Conservation (phyloP, 495 filamentous ascomycete species). For the Penicillium taxi region DNA sequence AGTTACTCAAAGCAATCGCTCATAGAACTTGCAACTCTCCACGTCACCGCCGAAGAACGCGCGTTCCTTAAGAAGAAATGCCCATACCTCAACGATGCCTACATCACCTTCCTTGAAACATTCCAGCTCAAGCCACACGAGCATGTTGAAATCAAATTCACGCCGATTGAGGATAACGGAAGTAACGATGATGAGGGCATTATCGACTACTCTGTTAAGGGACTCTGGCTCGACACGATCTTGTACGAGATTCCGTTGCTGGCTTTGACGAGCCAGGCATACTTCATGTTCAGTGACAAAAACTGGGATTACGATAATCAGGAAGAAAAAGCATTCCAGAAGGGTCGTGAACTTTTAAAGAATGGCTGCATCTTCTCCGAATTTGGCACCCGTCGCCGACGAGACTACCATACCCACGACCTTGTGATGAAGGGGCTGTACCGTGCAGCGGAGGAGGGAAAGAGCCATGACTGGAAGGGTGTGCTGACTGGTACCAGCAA, state of each 20-base stretch:
- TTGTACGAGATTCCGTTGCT: conserved; percentile 95
- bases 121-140: conserved; percentile 75
- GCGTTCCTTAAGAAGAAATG: conserved; percentile 70
- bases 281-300: conserved; percentile 87
- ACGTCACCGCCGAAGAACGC: conserved; percentile 67
- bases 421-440: conserved; percentile 77
- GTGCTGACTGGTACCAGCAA: conserved; percentile 86
- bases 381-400: conserved; percentile 79
- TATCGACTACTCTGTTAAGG: conserved; percentile 63
- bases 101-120: conserved; percentile 69
- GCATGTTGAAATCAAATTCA: conserved; percentile 68
- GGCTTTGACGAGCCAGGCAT: conserved; percentile 86
- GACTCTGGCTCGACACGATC: conserved; percentile 90
- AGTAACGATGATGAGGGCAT: conserved; percentile 65
- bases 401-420: conserved; percentile 93
- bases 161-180: conserved; percentile 53
- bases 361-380: conserved; percentile 86
- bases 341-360: conserved; percentile 68
- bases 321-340: conserved; percentile 70
- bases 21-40: conserved; percentile 71
- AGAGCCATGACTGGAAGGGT: conserved; percentile 54
- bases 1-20: no score
- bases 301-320: conserved; percentile 84
- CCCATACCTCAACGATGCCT: conserved; percentile 67
- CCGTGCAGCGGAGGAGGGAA: conserved; percentile 60